phyloP scores from a whole-genome alignment of 2,329 filamentous ascomycete species.

The Paraphoma chrysanthemicola region DNA sequence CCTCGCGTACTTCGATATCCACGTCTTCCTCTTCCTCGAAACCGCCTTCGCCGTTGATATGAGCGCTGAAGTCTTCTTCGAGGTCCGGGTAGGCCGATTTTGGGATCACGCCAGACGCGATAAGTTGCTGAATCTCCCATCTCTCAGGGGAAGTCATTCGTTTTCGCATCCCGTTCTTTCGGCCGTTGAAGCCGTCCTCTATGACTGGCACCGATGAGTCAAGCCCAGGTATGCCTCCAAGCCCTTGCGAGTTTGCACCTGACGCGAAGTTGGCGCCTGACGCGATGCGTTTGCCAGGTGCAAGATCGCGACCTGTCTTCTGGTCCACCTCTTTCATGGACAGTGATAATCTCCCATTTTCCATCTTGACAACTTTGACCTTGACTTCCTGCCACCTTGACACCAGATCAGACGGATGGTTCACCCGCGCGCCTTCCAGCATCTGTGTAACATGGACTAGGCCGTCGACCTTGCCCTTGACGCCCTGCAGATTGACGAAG shows the following conservation, averaged over 20 bases:
- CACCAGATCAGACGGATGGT: slow-evolving; percentile 89
- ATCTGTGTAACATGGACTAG: slow-evolving; percentile 93
- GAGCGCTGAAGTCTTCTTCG: slow-evolving; percentile 91
- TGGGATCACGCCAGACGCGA: slow-evolving; percentile 91
- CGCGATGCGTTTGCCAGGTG: slow-evolving; percentile 77
- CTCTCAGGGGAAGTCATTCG: slow-evolving; percentile 94
- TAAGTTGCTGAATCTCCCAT: slow-evolving; percentile 97
- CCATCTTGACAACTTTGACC: slow-evolving; percentile 89
- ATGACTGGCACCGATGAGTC: slow-evolving; percentile 67
- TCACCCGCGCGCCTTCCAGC: slow-evolving; percentile 82
- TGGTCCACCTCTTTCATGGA: slow-evolving; percentile 99
- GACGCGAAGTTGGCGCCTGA: slow-evolving; percentile 54
- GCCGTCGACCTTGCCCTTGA: slow-evolving; percentile 88
- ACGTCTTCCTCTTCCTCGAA: slow-evolving; percentile 96
- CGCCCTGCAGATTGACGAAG: slow-evolving; percentile 89
- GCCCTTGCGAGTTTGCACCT: slow-evolving; percentile 85
- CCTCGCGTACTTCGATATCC: slow-evolving; percentile 94
- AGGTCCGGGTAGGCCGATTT: slow-evolving; percentile 93
- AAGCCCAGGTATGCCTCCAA: slow-evolving; percentile 66
- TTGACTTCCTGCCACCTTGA: slow-evolving; percentile 83
- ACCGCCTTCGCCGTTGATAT: slow-evolving; percentile 81
- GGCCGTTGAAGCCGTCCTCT: slow-evolving; percentile 62
- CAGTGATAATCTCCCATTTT: slow-evolving; percentile 80
- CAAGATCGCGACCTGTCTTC: slow-evolving; percentile 80
- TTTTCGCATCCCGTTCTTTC: slow-evolving; percentile 71